Evolutionary conservation across 139 green algal species (phyloP).

Genomic region (Dunaliella primolecta): DNA sequence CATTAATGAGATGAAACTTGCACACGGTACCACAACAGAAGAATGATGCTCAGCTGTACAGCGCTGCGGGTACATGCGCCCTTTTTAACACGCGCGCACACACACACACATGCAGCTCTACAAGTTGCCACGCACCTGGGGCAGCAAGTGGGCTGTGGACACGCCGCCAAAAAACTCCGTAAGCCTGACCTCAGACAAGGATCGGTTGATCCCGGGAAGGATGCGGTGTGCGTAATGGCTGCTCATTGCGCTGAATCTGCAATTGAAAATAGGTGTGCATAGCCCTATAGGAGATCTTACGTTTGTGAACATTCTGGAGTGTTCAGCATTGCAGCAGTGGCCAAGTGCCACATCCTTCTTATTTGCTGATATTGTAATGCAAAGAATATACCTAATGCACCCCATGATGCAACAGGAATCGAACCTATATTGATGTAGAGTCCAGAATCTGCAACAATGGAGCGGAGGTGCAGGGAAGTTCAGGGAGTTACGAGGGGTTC

Average conservation of each 20-base stretch:
- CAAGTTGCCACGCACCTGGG: slow-evolving; percentile 9
- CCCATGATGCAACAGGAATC: no score
- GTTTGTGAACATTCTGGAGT: background rate
- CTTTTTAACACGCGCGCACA: background rate
- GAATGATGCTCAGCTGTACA: no score
- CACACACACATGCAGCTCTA: background rate
- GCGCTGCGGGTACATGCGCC: no score
- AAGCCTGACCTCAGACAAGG: slow-evolving; percentile 12
- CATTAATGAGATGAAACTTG: no score
- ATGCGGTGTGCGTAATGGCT: slow-evolving; percentile 25
- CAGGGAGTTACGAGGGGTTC: no score
- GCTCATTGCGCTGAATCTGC: slow-evolving; percentile 30
- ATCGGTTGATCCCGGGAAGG: background rate
- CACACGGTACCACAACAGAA: no score
- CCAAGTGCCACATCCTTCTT: background rate
- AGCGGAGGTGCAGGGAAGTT: no score
- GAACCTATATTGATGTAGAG: background rate
- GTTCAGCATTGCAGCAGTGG: background rate
- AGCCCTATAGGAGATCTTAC: background rate
- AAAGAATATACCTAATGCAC: no score
- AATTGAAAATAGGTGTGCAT: background rate
- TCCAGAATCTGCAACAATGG: background rate
- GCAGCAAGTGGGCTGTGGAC: background rate
- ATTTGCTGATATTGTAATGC: background rate
- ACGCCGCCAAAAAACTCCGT: slow-evolving; percentile 38